Evolutionary conservation across 2,329 filamentous ascomycete genomes (phyloP), one percentile per base, ranked within the genome.

Genomic region (Pseudogymnoascus sp.): DNA sequence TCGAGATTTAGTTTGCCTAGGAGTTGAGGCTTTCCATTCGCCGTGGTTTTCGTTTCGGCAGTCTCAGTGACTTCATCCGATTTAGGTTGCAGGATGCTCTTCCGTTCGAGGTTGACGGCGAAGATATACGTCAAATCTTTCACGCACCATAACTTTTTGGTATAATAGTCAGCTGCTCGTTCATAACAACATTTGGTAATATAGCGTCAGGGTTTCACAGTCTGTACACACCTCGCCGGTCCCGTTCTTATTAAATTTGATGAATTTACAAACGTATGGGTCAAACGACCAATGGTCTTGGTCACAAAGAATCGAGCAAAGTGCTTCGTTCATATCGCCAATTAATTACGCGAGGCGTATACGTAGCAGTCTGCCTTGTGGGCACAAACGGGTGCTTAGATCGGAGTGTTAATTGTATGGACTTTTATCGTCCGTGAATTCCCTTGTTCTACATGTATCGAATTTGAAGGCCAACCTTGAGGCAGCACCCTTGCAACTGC

Each of bases 191-290:
- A 36, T 36, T 36, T 36, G 10, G 12, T 14, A 14, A 36, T 31
- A 8, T 31, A 10, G 29, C 29, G 29, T 7, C 7, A 10, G 29
- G 34, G 34, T 36, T 36, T 36, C 34, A 36, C 34, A 36, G 34
- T 36, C 34, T 36, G 12, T 64, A 64, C 63, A 64, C 61, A 70
- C 69, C 67, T 71, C 68, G 54, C 69, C 69, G 45, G 69, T 69
- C 60, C 69, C 67, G 54, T 71, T 66, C 23, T 63, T 62, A 37
- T 71, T 70, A 40, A 70, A 71, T 65, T 66, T 69, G 18, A 71
- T 66, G 40, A 61, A 66, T 51, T 63, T 69, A 37, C 67, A 36
- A 36, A 36, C 69, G 18, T 68, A 68, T 3, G 59, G 36, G 63
- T 71, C 61, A 51, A 66, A 68, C 42, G 29, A 63, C 69, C 69